A percentile compares a stretch with the other conserved stretches of the same genome.
Conservation (phyloP, 257 asterid genomes). For the Lavandula angustifolia region DNA sequence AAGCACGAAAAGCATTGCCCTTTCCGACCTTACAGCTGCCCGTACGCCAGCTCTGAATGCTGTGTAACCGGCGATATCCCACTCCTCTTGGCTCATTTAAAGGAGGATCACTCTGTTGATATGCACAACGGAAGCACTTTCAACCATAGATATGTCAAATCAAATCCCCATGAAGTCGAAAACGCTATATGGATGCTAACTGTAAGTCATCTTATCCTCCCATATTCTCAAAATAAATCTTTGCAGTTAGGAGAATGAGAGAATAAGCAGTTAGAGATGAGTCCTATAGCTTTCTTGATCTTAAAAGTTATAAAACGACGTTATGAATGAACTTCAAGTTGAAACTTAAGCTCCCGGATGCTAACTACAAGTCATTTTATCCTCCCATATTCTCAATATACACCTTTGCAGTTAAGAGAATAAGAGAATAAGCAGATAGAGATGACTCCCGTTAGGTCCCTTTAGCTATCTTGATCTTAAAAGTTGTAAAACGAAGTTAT, state of each 20-base stretch:
- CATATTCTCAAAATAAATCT: background rate
- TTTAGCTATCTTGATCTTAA: background rate
- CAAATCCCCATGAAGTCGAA: slow-evolving; percentile 72
- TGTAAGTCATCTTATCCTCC: slow-evolving; percentile 47
- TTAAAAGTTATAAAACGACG: too few species aligned
- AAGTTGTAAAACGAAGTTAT: too few species aligned
- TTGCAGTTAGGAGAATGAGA: background rate
- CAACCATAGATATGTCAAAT: slow-evolving; percentile 79
- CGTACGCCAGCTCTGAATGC: slow-evolving; percentile 85
- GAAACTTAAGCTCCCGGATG: too few species aligned
- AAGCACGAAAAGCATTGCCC: slow-evolving; percentile 72
- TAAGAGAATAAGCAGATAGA: background rate
- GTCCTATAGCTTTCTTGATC: background rate
- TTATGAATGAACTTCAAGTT: too few species aligned
- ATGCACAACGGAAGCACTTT: slow-evolving; percentile 84
- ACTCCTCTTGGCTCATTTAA: slow-evolving; percentile 62
- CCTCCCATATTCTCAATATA: too few species aligned
- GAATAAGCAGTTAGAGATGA: background rate
- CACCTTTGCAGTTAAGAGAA: too few species aligned
- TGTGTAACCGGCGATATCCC: slow-evolving; percentile 64
- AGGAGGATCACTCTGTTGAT: slow-evolving; percentile 85
- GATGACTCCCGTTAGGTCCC: background rate
- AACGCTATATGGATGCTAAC: slow-evolving; percentile 93
- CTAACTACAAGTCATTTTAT: too few species aligned
- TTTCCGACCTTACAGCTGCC: slow-evolving; percentile 78